Evolutionary conservation across 306 rosid species (phyloP), one percentile per base, ranked within the genome.

Genomic region (Prunus campanulata): DNA sequence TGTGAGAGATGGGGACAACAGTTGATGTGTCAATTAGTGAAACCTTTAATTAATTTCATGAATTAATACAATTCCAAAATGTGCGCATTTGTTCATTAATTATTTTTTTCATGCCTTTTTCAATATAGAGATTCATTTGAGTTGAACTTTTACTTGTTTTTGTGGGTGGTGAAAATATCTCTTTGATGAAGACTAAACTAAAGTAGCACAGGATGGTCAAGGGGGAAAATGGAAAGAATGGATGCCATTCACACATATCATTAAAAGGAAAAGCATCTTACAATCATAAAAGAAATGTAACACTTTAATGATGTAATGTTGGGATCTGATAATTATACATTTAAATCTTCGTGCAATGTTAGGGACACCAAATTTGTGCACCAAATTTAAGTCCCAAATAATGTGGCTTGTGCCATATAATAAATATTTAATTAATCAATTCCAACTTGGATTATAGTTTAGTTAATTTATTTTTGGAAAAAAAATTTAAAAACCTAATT

Each of bases 241-340:
- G 49, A 66, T 72, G 77, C 27, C 57, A 50, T 68, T 79, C 32
- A 74, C 72, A 1, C 9, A 39, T 39, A 71, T 85, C 74, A 81
- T 14, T 25, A 29, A 8, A 48, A 68, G 66, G 60, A 66, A 59
- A 76, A 84, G 70, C 52, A 70, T n/a, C 27, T 61, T 29, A 15
- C 46, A 46, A 63, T 44, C 54, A 51, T 60, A 57, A 65, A 61
- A 75, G 67, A 74, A 72, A 54, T 48, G 79, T 18, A 46, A 71
- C 74, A 56, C 83, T 78, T 50, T 63, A 48, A 57, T 72, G 80
- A 84, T 82, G 79, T 56, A 75, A 68, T 81, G 19, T 71, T 65
- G 77, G 81, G 78, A 64, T 82, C 24, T 44, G 6, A 15, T 56
- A 72, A 56, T 72, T 39, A 39, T 72, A 44, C 14, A 54, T 59